Conservation (phyloP, 2,329 filamentous ascomycete genomes). For the Colletotrichum camelliae region DNA sequence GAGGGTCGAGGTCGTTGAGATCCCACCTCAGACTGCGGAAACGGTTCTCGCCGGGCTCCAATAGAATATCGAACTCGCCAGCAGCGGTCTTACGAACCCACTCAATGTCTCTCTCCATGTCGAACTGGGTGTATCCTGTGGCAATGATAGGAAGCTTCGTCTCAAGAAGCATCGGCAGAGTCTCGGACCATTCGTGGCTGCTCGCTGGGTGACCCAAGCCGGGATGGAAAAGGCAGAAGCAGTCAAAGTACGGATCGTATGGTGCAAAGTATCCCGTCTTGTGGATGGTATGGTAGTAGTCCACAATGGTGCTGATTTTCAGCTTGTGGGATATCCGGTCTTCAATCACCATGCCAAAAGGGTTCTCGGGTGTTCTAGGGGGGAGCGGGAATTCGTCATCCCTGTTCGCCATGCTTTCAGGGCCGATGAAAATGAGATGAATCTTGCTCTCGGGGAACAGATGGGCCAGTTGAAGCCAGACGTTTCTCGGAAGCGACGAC, state of each 20-base stretch:
- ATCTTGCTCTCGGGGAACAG: conserved; percentile 93
- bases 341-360: conserved; percentile 93
- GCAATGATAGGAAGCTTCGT: conserved; percentile 95
- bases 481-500: conserved; percentile 90
- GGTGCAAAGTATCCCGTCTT: conserved; percentile 89
- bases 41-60: conserved; percentile 91
- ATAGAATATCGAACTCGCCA: conserved; percentile 89
- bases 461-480: conserved; percentile 93
- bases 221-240: conserved; percentile 95
- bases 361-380: conserved; percentile 81
- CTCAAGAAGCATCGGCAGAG: conserved; percentile 86
- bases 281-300: conserved; percentile 98
- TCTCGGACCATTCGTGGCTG: conserved; percentile 92
- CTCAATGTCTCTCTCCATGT: conserved; percentile 90
- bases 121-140: conserved; percentile 94
- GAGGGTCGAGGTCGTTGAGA: conserved; percentile 91
- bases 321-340: conserved; percentile 86
- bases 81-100: conserved; percentile 86
- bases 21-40: conserved; percentile 98
- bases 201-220: conserved; percentile 93
- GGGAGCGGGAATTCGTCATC: conserved; percentile 93
- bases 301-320: conserved; percentile 97
- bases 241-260: conserved; percentile 98
- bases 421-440: conserved; percentile 93
- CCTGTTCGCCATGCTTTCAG: conserved; percentile 93